Percentiles rank a stretch among this genome's conserved stretches.
These are phyloP conservation scores for Acanthamoeba royreba DNA, from an alignment of 208 protist species.

Conservation along the genomic window DNA sequence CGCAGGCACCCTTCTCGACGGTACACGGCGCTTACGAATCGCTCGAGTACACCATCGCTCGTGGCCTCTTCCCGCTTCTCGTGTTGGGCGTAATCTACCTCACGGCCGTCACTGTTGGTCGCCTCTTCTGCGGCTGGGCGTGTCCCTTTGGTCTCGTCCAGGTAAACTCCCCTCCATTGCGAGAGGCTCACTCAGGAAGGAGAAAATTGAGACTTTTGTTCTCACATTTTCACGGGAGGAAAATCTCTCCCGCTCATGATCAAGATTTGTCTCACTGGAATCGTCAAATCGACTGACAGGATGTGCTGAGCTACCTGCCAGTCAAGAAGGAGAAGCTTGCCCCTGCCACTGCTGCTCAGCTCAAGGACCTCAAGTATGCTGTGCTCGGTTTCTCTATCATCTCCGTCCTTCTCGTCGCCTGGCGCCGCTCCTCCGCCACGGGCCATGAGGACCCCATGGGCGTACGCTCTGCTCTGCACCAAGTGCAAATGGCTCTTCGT, in stretches of 20 bases:
- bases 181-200: too few relatives aligned
- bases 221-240: too few relatives aligned
- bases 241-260: not conserved
- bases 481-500: not conserved
- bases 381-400: constrained; percentile 44
- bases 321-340: constrained; percentile 5
- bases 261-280: not conserved
- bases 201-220: too few relatives aligned
- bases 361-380: constrained; percentile 47
- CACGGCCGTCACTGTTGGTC: constrained; percentile 23
- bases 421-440: not conserved
- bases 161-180: too few relatives aligned
- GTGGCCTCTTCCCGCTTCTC: constrained; percentile 35
- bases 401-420: not conserved
- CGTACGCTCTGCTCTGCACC: not conserved
- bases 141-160: constrained; percentile 46
- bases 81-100: constrained; percentile 49
- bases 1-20: constrained; percentile 35
- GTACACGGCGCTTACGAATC: constrained; percentile 37
- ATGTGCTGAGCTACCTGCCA: constrained; percentile 41
- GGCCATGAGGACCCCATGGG: not conserved
- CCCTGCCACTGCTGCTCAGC: not conserved
- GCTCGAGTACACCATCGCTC: constrained; percentile 42
- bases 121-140: constrained; percentile 48
- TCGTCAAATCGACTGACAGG: not conserved